Base-by-base conservation (phyloP, 306 rosid species). In the Sindora glabra region DNA sequence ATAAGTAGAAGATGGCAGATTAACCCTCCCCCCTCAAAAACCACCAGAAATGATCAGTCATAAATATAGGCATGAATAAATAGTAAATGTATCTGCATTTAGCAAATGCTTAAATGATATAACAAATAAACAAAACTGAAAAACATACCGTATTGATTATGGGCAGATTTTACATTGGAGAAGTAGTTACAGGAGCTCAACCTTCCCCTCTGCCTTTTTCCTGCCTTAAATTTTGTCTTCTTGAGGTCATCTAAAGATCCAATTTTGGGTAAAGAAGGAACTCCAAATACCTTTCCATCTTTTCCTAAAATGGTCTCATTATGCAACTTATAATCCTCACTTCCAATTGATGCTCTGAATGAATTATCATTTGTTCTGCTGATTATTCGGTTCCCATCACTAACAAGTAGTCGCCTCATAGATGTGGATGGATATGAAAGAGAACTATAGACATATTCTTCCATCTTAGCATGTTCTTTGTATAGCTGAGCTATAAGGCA, bases 401-500 rank as follows among this genome's bases (percentile, higher is more conserved):
- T 79, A 48, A 87, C 89, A 45, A 71, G 36, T 46, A 87, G 67
- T 17, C 74, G 52, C 74, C 89, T 83, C 42, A 79, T 45, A 33
- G 84, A 22, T 41, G 21, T 26, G 22, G 82, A 57, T 9, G 65
- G 68, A 1, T 75, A 73, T 50, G 83, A 76, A 73, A 32, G 69
- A 55, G 82, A 70, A 52, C 73, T 68, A 56, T 78, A 75, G 57
- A 69, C 75, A 54, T 61, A 74, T 52, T 85, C 83, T 65, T 81
- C 80, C 65, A 76, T 66, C 68, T 80, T 77, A 38, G 78, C 70
- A 42, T 53, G 89, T 59, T 84, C 90, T 38, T 63, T 82, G 74
- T 72, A 83, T 13, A 83, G 79, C 61, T 89, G 90, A 74, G 95
- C 87, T 86, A 85, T 49, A 33, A 83, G 82, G 67, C 97, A 86